Base-by-base conservation (phyloP, 2,329 filamentous ascomycete species). In the Akanthomyces muscarius region DNA sequence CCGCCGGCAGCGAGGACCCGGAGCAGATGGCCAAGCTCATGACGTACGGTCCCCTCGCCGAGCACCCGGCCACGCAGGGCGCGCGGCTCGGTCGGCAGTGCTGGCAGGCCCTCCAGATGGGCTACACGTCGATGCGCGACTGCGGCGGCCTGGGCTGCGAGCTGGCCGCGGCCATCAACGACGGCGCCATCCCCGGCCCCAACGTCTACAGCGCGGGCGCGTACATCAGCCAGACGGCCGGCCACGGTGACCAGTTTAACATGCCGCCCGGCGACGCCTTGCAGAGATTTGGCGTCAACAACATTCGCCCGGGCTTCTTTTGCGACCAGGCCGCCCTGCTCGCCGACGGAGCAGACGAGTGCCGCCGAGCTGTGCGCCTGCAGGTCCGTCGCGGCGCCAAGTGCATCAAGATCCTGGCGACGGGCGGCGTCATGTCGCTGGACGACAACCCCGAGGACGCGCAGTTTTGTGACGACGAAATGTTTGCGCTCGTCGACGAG, bases 91-190 rank as follows among this genome's bases (percentile, higher is more conserved):
- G 76, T 66, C 69, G 69, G 57, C 69, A 73, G 5, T 75, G 75
- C 67, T 75, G 74, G 72, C 72, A 74, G 62, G 73, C 75, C 0
- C 62, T 78, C 6, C 74, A 77, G 70, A 73, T 75, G 5, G 82
- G 82, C 7, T 83, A 81, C 71, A 84, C 81, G 0, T 80, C 78
- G 13, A 73, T 83, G 3, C 73, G 81, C 21, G 82, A 84, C 65
- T 69, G 82, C 13, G 80, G 73, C 1, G 81, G 81, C 0, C 81
- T 75, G 64, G 80, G 72, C 0, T 74, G 77, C 5, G 79, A 83
- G 48, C 67, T 82, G 14, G 71, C 73, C 3, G 71, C 72, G 4
- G 76, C 76, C 0, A 75, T 84, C 47, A 67, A 77, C 14, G 76
- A 80, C 38, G 80, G 79, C 1, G 71, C 70, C 21, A 73, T 83